phyloP scores from a whole-genome alignment of 371 early-diverging fungal genomes.

The Zopfochytrium polystomum region DNA sequence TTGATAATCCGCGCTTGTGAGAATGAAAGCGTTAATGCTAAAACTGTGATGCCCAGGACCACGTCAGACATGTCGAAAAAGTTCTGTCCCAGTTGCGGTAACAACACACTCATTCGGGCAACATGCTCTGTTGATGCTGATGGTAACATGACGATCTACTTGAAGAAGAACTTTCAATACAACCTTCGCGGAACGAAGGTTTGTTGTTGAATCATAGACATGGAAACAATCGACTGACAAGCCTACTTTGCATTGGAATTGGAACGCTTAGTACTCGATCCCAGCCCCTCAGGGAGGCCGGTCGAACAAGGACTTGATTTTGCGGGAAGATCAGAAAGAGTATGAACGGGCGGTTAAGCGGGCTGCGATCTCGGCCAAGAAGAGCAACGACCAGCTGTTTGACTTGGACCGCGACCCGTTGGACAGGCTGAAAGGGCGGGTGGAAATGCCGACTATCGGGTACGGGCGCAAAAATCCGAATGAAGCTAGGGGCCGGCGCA shows the following conservation, averaged over 20 bases:
- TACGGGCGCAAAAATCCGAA: conserved; percentile 89
- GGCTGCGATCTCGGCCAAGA: conserved; percentile 19
- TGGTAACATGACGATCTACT: conserved; percentile 74
- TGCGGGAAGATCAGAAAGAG: conserved; percentile 90
- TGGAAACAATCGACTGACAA: too few relatives aligned
- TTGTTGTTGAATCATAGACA: too few relatives aligned
- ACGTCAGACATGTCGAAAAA: conserved; percentile 83
- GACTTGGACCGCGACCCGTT: conserved; percentile 17
- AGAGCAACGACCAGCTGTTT: conserved; percentile 19
- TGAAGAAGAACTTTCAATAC: conserved; percentile 89
- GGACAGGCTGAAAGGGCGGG: background rate
- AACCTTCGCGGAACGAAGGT: conserved; percentile 85
- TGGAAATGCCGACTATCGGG: conserved; percentile 55
- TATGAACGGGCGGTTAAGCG: conserved; percentile 50
- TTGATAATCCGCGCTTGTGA: background rate
- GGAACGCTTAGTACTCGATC: conserved; percentile 62
- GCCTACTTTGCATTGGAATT: conserved; percentile 6
- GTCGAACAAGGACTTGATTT: conserved; percentile 67
- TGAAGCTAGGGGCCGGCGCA: conserved; percentile 30
- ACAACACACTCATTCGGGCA: conserved; percentile 80
- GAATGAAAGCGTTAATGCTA: background rate
- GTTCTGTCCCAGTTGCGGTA: conserved; percentile 94
- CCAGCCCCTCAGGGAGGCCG: conserved; percentile 81
- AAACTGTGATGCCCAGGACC: conserved; percentile 43
- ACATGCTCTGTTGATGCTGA: conserved; percentile 75